Base-by-base conservation (phyloP, 306 rosid species). In the Lupinus albus region DNA sequence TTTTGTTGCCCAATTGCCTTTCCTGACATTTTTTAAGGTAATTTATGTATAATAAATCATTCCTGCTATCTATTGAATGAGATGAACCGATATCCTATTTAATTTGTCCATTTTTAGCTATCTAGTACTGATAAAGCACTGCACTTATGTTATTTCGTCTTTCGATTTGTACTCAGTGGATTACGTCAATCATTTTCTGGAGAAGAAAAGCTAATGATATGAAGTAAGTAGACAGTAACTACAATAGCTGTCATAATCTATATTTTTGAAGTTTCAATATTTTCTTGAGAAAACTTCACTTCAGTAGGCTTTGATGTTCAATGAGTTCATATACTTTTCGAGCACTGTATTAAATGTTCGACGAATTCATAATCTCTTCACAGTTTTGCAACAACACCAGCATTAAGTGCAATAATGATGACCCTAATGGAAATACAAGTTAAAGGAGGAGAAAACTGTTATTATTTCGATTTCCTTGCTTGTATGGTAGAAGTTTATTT, bases 11-110 rank as follows among this genome's bases (percentile, higher is more conserved):
- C 73, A 69, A 63, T 76, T 86, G 39, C 74, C 95, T 14, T 84
- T 88, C 81, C 38, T 76, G 67, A 70, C 90, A 4, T 74, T 85
- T 70, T 85, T 82, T 70, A 88, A 88, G 97, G 99, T 94, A 81
- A 68, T 46, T 62, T 59, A 11, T 32, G 12, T 1, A 20, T 20
- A 47, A 8, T 44, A 12, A 28, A n/a, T 30, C 7, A 58, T 73
- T 35, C 54, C 38, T 8, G 6, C 3, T 46, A 45, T 58, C 35
- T 53, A 17, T n/a, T n/a, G n/a, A n/a, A n/a, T n/a, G n/a, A 20
- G 25, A 20, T 20, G 25, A 20, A 20, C 25, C 25, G 2, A 4
- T 48, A 18, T 69, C 21, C 13, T 51, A 42, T 67, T 50, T 17
- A 48, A 11, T 62, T 36, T 75, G 4, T 3, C 11, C 64, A 8